Evolutionary conservation across 2,329 filamentous ascomycete species (phyloP).

Genomic region (Apiospora koreana): DNA sequence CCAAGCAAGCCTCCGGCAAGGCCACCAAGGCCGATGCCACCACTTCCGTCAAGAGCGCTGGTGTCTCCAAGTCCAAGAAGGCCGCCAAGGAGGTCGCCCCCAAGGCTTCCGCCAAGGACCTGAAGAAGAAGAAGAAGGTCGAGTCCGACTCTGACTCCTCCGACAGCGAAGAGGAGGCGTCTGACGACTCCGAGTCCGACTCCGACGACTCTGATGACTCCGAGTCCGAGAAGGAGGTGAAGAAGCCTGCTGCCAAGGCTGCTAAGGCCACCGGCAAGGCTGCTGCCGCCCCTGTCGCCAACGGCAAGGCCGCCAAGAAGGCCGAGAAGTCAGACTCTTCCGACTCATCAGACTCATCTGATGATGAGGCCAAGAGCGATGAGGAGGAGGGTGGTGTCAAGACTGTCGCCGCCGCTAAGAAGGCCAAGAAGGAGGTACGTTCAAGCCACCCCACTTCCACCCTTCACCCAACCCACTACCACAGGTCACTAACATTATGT

Average conservation of each 20-base stretch:
- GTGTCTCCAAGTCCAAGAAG: slow-evolving; percentile 70
- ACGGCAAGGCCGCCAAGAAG: slow-evolving; percentile 35
- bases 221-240: slow-evolving; percentile 29
- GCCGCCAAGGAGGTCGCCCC: slow-evolving; percentile 60
- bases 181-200: slow-evolving; percentile 30
- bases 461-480: neutral
- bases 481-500: slow-evolving; percentile 6
- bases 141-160: slow-evolving; percentile 40
- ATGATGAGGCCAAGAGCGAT: slow-evolving; percentile 23
- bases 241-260: slow-evolving; percentile 33
- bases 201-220: slow-evolving; percentile 34
- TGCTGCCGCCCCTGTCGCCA: slow-evolving; percentile 24
- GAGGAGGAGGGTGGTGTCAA: slow-evolving; percentile 27
- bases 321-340: slow-evolving; percentile 36
- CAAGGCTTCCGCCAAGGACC: slow-evolving; percentile 45
- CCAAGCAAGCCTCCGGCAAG: slow-evolving; percentile 60
- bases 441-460: neutral
- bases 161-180: slow-evolving; percentile 25
- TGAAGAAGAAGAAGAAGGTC: slow-evolving; percentile 38
- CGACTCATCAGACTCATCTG: slow-evolving; percentile 37
- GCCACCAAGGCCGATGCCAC: slow-evolving; percentile 45
- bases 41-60: slow-evolving; percentile 63
- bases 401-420: slow-evolving; percentile 28
- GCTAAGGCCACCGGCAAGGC: slow-evolving; percentile 33
- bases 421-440: slow-evolving; percentile 22